Conservation (phyloP, 2,329 filamentous ascomycete genomes). For the Paraconiothyrium sp. region DNA sequence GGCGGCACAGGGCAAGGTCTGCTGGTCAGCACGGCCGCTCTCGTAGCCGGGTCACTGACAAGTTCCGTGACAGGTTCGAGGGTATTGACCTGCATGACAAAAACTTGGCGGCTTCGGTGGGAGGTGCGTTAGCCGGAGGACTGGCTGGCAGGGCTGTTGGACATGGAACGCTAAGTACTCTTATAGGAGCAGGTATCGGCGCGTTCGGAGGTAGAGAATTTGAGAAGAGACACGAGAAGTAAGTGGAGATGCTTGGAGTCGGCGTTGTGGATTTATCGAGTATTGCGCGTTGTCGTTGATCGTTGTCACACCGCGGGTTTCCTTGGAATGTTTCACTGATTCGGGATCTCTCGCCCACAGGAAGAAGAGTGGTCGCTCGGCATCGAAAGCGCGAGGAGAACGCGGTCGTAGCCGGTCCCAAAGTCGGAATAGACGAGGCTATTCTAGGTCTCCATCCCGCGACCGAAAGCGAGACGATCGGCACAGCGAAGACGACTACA, state of each 20-base stretch:
- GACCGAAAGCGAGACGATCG: constrained; percentile 21
- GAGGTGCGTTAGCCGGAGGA: constrained; percentile 52
- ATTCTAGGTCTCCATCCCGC: constrained; percentile 27
- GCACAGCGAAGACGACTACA: constrained; percentile 24
- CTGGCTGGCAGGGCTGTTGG: constrained; percentile 44
- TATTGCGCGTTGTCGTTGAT: constrained; percentile 8
- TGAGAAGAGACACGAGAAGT: constrained; percentile 38
- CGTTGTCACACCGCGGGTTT: background rate
- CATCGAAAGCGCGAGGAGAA: constrained; percentile 14
- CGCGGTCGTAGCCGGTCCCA: constrained; percentile 21
- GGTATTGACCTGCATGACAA: constrained; percentile 44
- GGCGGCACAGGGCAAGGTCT: constrained; percentile 49
- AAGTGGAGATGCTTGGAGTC: constrained; percentile 25
- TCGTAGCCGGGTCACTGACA: constrained; percentile 44
- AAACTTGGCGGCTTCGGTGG: constrained; percentile 46
- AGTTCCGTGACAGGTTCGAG: constrained; percentile 49
- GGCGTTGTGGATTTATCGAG: constrained; percentile 2
- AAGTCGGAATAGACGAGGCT: constrained; percentile 21
- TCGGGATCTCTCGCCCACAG: constrained; percentile 15
- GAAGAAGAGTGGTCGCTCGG: constrained; percentile 21
- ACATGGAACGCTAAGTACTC: constrained; percentile 47
- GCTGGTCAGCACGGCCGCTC: constrained; percentile 43
- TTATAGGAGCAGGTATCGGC: constrained; percentile 50
- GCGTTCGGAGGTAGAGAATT: constrained; percentile 42
- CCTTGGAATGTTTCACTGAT: constrained; percentile 21